Base-by-base conservation (phyloP, 2,329 filamentous ascomycete genomes). In the Neofusicoccum parvum region DNA sequence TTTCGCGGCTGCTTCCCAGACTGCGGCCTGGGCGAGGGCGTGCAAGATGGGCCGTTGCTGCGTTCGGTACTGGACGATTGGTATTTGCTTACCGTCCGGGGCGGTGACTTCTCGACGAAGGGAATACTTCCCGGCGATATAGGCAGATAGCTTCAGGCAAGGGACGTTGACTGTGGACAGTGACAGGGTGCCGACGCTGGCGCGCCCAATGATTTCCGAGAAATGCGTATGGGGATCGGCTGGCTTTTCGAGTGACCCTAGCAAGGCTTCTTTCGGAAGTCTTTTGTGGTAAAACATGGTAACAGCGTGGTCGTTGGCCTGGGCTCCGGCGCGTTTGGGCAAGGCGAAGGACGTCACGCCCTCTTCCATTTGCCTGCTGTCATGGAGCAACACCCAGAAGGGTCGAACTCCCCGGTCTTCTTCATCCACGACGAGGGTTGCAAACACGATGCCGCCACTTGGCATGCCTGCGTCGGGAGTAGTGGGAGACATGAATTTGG, bases 201-300 rank as follows among this genome's bases (percentile, higher is more conserved):
- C 62, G 50, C 51, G 62, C 12, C 23, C 7, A 50, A 65, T 58
- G 14, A 65, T 41, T 20, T 11, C 41, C 11, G 77, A 64, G 62
- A 79, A 78, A 2, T 71, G 70, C 0, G 59, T 23, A 7, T 71
- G 72, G n/a, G 68, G 58, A 39, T 75, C 66, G 1, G 58, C 10
- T 1, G 71, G 58, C 14, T 32, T 68, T 23, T 45, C 65, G 0
- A 67, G n/a, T 0, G 67, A 67, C 0, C 76, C 74, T 0, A 79
- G 71, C 1, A 79, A 69, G 1, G 76, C 69, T 0, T 59, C 68
- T 1, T 65, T 37, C 2, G 67, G 62, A 2, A 79, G 70, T 0
- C 63, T 67, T 0, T 79, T 74, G 34, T 78, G 71, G 39, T 72
- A 36, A 64, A 79, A 79, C 3, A 67, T 72, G 5, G 77, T 79